Evolutionary conservation across 768 basidiomycete species (phyloP), one percentile per base, ranked within the genome.

Genomic region (Macrocybe gigantea): DNA sequence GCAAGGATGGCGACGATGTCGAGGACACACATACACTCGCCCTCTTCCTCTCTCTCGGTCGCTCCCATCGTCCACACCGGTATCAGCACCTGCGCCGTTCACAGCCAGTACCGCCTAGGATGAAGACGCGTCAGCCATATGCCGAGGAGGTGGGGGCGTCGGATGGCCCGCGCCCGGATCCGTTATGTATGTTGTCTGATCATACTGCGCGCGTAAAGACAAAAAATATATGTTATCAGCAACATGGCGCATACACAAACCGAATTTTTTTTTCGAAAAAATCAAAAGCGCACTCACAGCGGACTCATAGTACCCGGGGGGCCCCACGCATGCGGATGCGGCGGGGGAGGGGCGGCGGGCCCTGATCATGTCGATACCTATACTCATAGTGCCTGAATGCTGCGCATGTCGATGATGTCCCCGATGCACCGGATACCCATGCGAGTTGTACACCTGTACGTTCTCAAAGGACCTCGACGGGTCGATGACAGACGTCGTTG

Each of bases 71-170:
- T 68, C 15, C 88, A 78, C 38, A 68, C 75, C 6, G 85, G 82
- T 59, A 86, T 90, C 38, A 88, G 79, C 32, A 85, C 85, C 32
- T 85, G 74, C 14, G 73, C 60, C 58, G 22, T 75, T 76, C 36
- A 79, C 79, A 2, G 66, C 41, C 4, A n/a, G 52, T 12, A 63
- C 64, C 15, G 56, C 44, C 5, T 60, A 52, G 7, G 59, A 45
- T 6, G 64, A 40, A 40, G 32, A 56, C 4, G 79, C 22, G 64
- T 10, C 78, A 64, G 7, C 70, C 72, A 30, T 22, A 22, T 22
- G 22, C 22, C 22, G 22, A 22, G 22, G 22, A 22, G 22, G 22
- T 4, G 22, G 22, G 22, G 75, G 61, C n/a, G 65, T 60, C 14
- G 62, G 46, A 53, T 55, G 54, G 0, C 74, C 64, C 6, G 78